Percentiles rank a stretch among this genome's conserved stretches.
Evolutionary conservation across 768 basidiomycete species (phyloP).

Genomic region (Panus rudis): DNA sequence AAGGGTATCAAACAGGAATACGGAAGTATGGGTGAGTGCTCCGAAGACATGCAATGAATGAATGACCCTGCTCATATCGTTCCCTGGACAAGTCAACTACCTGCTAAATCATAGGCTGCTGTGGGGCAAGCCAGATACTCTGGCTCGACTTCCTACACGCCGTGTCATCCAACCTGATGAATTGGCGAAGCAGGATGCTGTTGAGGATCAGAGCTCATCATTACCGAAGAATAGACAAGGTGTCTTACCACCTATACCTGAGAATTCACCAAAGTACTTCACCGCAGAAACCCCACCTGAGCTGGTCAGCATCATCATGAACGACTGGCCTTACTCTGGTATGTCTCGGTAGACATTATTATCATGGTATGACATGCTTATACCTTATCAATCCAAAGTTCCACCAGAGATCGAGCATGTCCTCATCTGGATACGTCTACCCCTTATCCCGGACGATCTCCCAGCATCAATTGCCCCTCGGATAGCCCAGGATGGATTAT

Average conservation of each 20-base stretch:
- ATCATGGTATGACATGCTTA: background rate
- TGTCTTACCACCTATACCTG: slow-evolving; percentile 29
- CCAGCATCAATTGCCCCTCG: slow-evolving; percentile 44
- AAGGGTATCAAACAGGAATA: slow-evolving; percentile 46
- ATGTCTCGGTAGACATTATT: slow-evolving; percentile 8
- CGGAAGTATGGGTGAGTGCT: slow-evolving; percentile 55
- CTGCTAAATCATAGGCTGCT: slow-evolving; percentile 61
- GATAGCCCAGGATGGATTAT: slow-evolving; percentile 69
- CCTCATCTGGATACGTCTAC: slow-evolving; percentile 71
- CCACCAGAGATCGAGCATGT: slow-evolving; percentile 69
- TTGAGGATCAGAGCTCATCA: too few species aligned
- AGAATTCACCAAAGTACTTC: slow-evolving; percentile 51
- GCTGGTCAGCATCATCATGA: slow-evolving; percentile 63
- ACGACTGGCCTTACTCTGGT: slow-evolving; percentile 91
- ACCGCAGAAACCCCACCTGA: slow-evolving; percentile 50
- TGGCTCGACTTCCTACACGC: slow-evolving; percentile 51
- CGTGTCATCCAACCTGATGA: slow-evolving; percentile 28
- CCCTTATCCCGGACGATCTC: slow-evolving; percentile 58
- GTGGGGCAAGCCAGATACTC: slow-evolving; percentile 67
- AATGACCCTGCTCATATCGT: background rate
- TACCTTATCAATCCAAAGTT: slow-evolving; percentile 30
- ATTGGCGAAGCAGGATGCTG: too few species aligned
- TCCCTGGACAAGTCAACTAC: slow-evolving; percentile 48
- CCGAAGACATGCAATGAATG: background rate
- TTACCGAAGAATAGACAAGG: too few species aligned